phyloP scores from a whole-genome alignment of 2,329 filamentous ascomycete species.

The Colletotrichum chlorophyti region DNA sequence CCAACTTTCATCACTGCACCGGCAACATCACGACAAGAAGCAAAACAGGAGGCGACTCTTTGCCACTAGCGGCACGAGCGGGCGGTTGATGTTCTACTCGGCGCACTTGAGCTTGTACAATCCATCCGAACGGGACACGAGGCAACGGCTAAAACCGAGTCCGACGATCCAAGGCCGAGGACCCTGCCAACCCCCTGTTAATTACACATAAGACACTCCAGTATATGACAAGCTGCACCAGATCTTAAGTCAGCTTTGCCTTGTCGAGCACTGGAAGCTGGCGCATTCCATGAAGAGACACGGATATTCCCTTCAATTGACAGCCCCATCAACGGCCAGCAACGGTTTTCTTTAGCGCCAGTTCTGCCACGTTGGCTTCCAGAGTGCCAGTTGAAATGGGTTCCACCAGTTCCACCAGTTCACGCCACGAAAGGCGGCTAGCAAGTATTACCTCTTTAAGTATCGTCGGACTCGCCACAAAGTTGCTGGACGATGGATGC shows the following conservation, averaged over 20 bases:
- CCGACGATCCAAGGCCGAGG: no score
- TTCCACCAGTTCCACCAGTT: constrained; percentile 5
- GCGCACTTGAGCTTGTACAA: background rate
- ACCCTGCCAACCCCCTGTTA: constrained; percentile 8
- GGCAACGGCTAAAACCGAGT: no score
- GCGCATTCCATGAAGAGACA: background rate
- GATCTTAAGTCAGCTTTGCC: background rate
- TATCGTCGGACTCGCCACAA: background rate
- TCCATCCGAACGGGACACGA: no score
- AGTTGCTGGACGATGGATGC: background rate
- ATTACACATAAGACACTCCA: constrained; percentile 1
- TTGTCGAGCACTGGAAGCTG: background rate
- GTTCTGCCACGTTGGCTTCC: constrained; percentile 11
- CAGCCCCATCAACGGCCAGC: background rate
- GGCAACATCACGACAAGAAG: constrained; percentile 10
- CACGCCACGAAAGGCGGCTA: constrained; percentile 15
- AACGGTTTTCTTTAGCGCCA: constrained; percentile 6
- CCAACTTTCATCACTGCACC: background rate
- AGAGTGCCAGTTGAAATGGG: background rate
- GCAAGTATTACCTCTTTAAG: constrained; percentile 2
- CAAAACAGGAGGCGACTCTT: constrained; percentile 7
- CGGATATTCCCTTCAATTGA: background rate
- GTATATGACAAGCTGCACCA: constrained; percentile 12
- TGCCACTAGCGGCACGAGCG: constrained; percentile 18
- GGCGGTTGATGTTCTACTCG: constrained; percentile 20